Conservation (phyloP, 2,329 filamentous ascomycete species). For the Fusarium sp. region DNA sequence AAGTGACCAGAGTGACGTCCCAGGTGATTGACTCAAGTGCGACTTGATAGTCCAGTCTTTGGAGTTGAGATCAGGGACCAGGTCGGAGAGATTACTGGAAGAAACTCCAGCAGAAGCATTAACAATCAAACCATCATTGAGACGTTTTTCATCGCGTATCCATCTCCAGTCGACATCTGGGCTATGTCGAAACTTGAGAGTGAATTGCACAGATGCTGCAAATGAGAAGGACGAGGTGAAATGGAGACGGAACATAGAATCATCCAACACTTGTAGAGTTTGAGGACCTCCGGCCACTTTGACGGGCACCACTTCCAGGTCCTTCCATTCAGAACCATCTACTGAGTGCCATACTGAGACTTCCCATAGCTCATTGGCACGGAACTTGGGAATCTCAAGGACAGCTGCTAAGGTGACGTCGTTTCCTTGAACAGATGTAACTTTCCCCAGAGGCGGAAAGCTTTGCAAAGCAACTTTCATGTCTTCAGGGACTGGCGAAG, state of each 20-base stretch:
- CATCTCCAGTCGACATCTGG: conserved; percentile 74
- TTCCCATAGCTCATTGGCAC: conserved; percentile 73
- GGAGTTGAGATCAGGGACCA: conserved; percentile 70
- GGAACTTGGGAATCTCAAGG: conserved; percentile 72
- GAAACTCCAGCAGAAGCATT: conserved; percentile 50
- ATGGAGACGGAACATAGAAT: conserved; percentile 58
- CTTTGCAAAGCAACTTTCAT: conserved; percentile 60
- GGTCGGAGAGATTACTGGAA: conserved; percentile 62
- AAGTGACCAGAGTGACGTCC: conserved; percentile 79
- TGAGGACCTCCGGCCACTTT: conserved; percentile 57
- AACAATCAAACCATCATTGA: conserved; percentile 74
- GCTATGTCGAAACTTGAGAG: conserved; percentile 74
- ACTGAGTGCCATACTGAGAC: conserved; percentile 78
- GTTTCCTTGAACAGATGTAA: conserved; percentile 69
- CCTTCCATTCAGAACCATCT: conserved; percentile 68
- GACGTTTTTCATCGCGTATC: conserved; percentile 73
- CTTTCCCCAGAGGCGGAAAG: conserved; percentile 81
- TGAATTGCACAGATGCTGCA: conserved; percentile 70
- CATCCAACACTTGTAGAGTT: conserved; percentile 60
- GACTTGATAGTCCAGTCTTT: conserved; percentile 65
- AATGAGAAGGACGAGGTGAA: conserved; percentile 68
- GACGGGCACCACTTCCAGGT: conserved; percentile 61
- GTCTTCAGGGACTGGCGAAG: conserved; percentile 43
- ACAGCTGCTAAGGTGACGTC: conserved; percentile 75
- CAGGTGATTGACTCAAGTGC: conserved; percentile 74